These are phyloP conservation scores for Albatrellus sp. DNA, from an alignment of 1,284 basidiomycete genomes.

Conservation along the genomic window DNA sequence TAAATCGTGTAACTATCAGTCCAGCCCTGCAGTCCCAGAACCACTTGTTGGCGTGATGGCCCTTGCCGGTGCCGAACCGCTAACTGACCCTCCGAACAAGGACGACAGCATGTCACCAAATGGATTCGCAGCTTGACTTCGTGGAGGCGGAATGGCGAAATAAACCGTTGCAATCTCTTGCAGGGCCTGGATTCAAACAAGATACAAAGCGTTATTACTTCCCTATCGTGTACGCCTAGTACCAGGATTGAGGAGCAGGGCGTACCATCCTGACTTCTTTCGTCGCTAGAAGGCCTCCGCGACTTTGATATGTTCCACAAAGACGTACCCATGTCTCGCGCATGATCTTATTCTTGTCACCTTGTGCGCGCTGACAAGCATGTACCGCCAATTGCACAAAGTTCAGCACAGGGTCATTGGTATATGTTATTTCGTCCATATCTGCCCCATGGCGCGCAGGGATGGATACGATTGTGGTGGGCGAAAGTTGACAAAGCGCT, in stretches of 20 bases:
- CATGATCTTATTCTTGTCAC: slow-evolving; percentile 56
- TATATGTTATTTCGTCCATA: slow-evolving; percentile 52
- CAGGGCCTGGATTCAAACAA: slow-evolving; percentile 15
- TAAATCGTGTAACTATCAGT: background rate
- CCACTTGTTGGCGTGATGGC: slow-evolving; percentile 8
- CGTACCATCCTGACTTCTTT: slow-evolving; percentile 65
- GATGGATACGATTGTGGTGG: slow-evolving; percentile 23
- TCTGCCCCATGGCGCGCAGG: slow-evolving; percentile 23
- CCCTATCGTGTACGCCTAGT: background rate
- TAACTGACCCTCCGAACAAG: slow-evolving; percentile 52
- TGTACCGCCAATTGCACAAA: slow-evolving; percentile 80
- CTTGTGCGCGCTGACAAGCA: slow-evolving; percentile 74
- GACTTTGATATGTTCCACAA: slow-evolving; percentile 69
- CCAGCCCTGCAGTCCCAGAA: background rate
- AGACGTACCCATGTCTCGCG: slow-evolving; percentile 76
- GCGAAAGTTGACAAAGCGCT: slow-evolving; percentile 35
- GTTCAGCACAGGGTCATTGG: slow-evolving; percentile 65
- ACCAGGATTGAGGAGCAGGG: background rate
- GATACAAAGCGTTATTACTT: background rate
- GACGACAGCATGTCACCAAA: slow-evolving; percentile 76
- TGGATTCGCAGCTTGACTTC: slow-evolving; percentile 60
- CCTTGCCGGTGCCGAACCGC: background rate
- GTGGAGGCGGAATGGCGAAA: slow-evolving; percentile 70
- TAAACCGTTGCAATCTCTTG: slow-evolving; percentile 60
- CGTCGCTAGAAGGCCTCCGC: slow-evolving; percentile 45